Percentiles rank a stretch among this genome's conserved stretches.
Evolutionary conservation across 257 asterid genomes (phyloP).

Genomic region (Verbena officinalis): DNA sequence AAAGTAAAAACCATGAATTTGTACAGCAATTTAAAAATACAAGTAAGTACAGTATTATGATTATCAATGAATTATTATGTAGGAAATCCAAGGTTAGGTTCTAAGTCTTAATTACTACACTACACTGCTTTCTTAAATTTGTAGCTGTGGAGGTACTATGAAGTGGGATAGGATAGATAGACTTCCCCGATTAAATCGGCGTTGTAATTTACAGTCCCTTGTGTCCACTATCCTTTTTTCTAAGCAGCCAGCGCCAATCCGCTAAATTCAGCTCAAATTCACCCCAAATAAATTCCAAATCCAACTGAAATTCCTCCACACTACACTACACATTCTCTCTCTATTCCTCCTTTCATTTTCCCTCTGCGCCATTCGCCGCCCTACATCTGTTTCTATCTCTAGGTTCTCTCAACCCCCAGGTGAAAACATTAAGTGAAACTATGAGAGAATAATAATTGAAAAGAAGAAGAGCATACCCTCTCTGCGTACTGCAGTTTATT

Average conservation of each 20-base stretch:
- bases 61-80: neutral
- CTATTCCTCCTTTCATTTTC: neutral
- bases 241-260: neutral
- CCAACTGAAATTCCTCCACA: conserved; percentile 34
- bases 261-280: conserved; percentile 49
- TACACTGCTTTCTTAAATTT: no score
- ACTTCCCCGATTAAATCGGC: neutral
- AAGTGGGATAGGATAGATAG: neutral
- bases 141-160: neutral
- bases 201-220: neutral
- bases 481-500: neutral
- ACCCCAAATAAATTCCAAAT: conserved; percentile 41
- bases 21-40: neutral
- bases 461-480: neutral
- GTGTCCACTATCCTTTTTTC: no score
- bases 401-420: neutral
- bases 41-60: no score
- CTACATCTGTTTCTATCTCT: neutral
- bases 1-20: no score
- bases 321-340: conserved; percentile 1
- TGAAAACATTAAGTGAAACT: neutral
- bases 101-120: neutral
- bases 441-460: neutral
- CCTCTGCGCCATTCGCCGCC: conserved; percentile 35
- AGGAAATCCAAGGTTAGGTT: neutral